These are phyloP conservation scores for Antitrichia curtipendula DNA, from an alignment of 225 moss, liverwort and hornwort genomes.

Conservation along the genomic window DNA sequence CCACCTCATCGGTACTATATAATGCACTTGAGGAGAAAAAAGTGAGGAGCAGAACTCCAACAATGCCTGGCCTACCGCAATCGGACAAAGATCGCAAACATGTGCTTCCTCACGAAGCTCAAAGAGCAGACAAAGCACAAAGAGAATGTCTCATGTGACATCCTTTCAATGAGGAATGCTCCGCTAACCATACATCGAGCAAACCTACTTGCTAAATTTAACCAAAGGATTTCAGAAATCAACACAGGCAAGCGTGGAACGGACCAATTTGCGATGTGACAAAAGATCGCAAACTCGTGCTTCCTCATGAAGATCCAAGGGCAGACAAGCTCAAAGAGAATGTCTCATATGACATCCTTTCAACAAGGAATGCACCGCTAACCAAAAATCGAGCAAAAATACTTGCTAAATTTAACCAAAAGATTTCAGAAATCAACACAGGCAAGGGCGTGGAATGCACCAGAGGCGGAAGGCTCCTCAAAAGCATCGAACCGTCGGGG, in stretches of 20 bases:
- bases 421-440: neutral
- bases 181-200: neutral
- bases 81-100: neutral
- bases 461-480: constrained; percentile 34
- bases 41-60: neutral
- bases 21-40: neutral
- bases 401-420: neutral
- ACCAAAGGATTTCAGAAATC: neutral
- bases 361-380: neutral
- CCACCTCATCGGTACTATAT: neutral
- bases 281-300: neutral
- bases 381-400: neutral
- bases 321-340: neutral
- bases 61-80: neutral
- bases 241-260: neutral
- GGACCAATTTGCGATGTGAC: neutral
- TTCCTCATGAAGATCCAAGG: neutral
- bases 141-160: neutral
- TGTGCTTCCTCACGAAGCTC: neutral
- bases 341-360: neutral
- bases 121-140: neutral
- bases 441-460: constrained; percentile 1
- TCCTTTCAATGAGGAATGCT: neutral
- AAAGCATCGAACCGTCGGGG: constrained; percentile 22
- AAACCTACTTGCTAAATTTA: neutral